These are phyloP conservation scores for Starmera amethionina DNA, from an alignment of 805 yeast species.

Conservation along the genomic window DNA sequence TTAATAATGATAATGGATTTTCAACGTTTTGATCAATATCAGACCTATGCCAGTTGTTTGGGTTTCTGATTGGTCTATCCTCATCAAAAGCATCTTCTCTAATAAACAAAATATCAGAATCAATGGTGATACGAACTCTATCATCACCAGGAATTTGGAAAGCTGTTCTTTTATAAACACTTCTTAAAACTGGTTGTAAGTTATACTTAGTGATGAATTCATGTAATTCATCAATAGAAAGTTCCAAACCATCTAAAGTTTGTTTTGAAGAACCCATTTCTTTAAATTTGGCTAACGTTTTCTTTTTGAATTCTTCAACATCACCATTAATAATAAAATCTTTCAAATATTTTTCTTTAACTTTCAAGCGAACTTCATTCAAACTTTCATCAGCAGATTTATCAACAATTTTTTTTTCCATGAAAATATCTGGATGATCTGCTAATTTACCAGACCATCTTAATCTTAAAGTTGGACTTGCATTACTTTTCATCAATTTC, in stretches of 20 bases:
- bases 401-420: conserved; percentile 74
- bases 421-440: conserved; percentile 66
- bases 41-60: conserved; percentile 81
- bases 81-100: conserved; percentile 86
- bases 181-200: conserved; percentile 78
- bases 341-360: conserved; percentile 78
- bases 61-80: conserved; percentile 83
- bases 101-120: conserved; percentile 77
- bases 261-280: conserved; percentile 48
- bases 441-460: conserved; percentile 84
- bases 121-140: conserved; percentile 81
- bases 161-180: conserved; percentile 85
- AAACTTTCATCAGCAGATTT: conserved; percentile 38
- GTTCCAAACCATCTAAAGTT: conserved; percentile 39
- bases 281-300: conserved; percentile 49
- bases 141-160: conserved; percentile 98
- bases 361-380: conserved; percentile 52
- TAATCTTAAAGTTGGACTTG: conserved; percentile 69
- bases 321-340: conserved; percentile 53
- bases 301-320: conserved; percentile 31
- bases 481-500: conserved; percentile 59
- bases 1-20: conserved; percentile 59
- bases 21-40: conserved; percentile 76
- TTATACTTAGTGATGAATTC: conserved; percentile 52
- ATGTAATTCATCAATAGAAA: conserved; percentile 51